Conservation (phyloP, 208 protist species). For the Jaenimonas drosophilae region DNA sequence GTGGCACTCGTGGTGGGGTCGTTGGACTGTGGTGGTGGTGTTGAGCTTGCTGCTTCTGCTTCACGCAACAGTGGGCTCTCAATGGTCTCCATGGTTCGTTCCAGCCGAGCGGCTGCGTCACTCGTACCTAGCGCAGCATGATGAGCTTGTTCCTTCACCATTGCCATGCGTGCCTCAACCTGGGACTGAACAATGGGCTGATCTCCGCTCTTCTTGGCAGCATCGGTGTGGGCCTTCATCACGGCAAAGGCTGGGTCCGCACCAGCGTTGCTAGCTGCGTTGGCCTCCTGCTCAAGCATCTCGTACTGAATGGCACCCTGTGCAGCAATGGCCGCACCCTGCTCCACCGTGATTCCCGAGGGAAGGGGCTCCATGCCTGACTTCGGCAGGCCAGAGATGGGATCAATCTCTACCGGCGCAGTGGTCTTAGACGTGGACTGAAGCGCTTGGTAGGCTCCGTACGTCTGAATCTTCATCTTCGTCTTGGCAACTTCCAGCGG, state of each 20-base stretch:
- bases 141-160: constrained; percentile 37
- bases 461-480: constrained; percentile 80
- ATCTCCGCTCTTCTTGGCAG: constrained; percentile 54
- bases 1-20: background rate
- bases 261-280: constrained; percentile 48
- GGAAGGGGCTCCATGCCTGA: constrained; percentile 63
- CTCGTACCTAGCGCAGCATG: constrained; percentile 7
- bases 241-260: constrained; percentile 39
- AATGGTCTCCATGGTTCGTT: background rate
- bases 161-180: constrained; percentile 61
- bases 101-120: background rate
- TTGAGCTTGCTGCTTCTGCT: no score
- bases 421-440: constrained; percentile 16
- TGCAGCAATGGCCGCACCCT: constrained; percentile 60
- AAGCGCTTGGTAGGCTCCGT: constrained; percentile 59
- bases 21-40: no score
- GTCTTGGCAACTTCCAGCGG: constrained; percentile 77
- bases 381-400: constrained; percentile 69
- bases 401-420: constrained; percentile 31
- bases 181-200: constrained; percentile 45
- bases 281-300: constrained; percentile 60
- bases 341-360: constrained; percentile 78
- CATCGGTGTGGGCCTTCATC: constrained; percentile 45
- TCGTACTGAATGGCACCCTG: constrained; percentile 71
- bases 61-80: no score